These are phyloP conservation scores for Vinca major DNA, from an alignment of 305 asterid species.

Conservation along the genomic window DNA sequence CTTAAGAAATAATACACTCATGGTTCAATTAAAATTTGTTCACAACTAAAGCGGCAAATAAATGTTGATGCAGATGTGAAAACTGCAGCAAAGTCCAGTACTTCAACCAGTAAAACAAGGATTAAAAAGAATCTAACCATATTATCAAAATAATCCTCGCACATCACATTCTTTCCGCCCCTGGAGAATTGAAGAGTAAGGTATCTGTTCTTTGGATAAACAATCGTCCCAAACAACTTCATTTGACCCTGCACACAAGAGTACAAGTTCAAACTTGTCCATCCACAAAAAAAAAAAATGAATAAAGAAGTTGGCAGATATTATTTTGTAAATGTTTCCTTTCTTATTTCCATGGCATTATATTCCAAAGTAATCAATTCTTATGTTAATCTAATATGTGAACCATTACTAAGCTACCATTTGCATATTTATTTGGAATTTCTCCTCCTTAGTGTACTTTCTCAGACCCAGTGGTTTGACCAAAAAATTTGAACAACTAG, in stretches of 20 bases:
- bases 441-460: neutral
- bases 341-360: neutral
- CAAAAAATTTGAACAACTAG: neutral
- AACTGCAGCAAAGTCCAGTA: neutral
- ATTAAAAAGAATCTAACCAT: conserved; percentile 39
- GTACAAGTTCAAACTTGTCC: conserved; percentile 1
- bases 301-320: neutral
- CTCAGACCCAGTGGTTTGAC: neutral
- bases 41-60: neutral
- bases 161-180: conserved; percentile 76
- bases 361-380: too few species aligned
- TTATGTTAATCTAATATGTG: neutral
- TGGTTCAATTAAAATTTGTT: neutral
- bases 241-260: conserved; percentile 54
- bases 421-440: neutral
- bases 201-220: conserved; percentile 74
- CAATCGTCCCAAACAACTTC: conserved; percentile 85
- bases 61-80: neutral
- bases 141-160: conserved; percentile 77
- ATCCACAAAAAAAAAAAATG: neutral
- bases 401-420: neutral
- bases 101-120: neutral
- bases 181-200: conserved; percentile 74
- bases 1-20: neutral
- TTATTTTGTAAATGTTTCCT: neutral